Evolutionary conservation across 2,329 filamentous ascomycete genomes (phyloP).

Genomic region (Aureobasidium uvarum): DNA sequence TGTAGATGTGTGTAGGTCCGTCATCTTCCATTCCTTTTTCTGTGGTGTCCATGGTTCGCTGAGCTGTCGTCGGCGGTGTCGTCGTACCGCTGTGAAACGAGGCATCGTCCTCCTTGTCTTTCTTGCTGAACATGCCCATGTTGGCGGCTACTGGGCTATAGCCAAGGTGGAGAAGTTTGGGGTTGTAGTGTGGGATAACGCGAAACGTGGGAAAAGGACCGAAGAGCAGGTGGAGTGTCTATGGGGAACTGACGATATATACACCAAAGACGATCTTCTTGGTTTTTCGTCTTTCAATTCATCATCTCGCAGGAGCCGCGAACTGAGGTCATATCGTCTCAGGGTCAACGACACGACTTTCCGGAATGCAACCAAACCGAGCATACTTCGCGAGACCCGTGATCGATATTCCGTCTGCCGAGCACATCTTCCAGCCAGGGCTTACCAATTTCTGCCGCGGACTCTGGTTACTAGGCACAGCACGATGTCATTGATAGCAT

Average conservation of each 20-base stretch:
- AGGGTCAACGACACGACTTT: neutral
- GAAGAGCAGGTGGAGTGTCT: conserved; percentile 12
- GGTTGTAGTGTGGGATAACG: conserved; percentile 1
- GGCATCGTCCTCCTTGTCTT: conserved; percentile 17
- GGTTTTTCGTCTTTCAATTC: neutral
- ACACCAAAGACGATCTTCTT: conserved; percentile 7
- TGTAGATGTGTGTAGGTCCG: conserved; percentile 27
- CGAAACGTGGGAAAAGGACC: conserved; percentile 26
- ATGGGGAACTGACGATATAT: conserved; percentile 10
- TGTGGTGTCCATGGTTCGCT: conserved; percentile 1
- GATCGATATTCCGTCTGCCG: conserved; percentile 11
- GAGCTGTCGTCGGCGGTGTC: neutral
- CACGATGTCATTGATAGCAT: conserved; percentile 5
- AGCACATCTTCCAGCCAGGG: conserved; percentile 1
- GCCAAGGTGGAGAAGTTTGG: conserved; percentile 23
- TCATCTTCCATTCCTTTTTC: conserved; percentile 23
- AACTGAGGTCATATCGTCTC: conserved; percentile 22
- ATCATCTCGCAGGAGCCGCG: conserved; percentile 15
- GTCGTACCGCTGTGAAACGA: conserved; percentile 17
- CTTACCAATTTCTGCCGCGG: neutral
- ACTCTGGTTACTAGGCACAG: neutral
- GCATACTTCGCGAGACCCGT: conserved; percentile 1
- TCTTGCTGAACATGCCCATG: conserved; percentile 26
- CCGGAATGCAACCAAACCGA: conserved; percentile 13
- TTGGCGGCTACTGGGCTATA: neutral